A percentile compares a stretch with the other conserved stretches of the same genome.
Evolutionary conservation across 495 filamentous ascomycete species (phyloP).

Genomic region (Aspergillus cristatus): DNA sequence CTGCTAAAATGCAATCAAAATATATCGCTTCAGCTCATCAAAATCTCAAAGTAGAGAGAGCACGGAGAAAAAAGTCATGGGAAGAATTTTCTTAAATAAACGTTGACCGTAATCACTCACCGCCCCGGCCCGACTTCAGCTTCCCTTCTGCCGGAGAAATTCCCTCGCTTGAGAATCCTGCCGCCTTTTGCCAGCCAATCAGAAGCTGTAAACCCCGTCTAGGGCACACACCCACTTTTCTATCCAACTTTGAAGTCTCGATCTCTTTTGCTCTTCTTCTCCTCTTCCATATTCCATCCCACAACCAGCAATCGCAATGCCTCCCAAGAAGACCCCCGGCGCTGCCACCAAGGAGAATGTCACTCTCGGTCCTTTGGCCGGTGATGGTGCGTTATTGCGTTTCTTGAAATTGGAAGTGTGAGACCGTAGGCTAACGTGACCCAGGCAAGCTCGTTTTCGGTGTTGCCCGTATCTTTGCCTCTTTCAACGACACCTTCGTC

Average conservation of each 20-base stretch:
- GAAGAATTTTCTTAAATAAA: not conserved
- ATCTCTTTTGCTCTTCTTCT: conserved; percentile 17
- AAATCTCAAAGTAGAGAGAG: not conserved
- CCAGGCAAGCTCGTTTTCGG: conserved; percentile 95
- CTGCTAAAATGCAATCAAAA: too few relatives aligned
- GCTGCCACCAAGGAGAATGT: conserved; percentile 86
- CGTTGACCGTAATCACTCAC: not conserved
- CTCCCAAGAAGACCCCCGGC: conserved; percentile 83
- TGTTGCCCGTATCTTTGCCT: conserved; percentile 97
- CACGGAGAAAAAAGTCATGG: not conserved
- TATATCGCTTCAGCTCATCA: too few relatives aligned
- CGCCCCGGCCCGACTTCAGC: conserved; percentile 23
- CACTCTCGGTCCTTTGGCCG: conserved; percentile 89
- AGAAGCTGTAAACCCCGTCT: conserved; percentile 10
- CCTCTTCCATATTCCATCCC: conserved; percentile 39
- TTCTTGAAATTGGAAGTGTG: not conserved
- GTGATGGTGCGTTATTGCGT: conserved; percentile 56
- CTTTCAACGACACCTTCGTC: conserved; percentile 98
- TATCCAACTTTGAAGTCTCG: conserved; percentile 10
- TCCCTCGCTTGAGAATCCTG: conserved; percentile 23
- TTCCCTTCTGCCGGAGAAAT: conserved; percentile 10
- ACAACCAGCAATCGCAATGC: conserved; percentile 49
- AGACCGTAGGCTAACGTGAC: conserved; percentile 9
- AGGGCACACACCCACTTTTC: conserved; percentile 35
- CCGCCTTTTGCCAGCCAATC: conserved; percentile 18